These are phyloP conservation scores for Xylariaceae sp. DNA, from an alignment of 2,329 filamentous ascomycete species.

Conservation along the genomic window DNA sequence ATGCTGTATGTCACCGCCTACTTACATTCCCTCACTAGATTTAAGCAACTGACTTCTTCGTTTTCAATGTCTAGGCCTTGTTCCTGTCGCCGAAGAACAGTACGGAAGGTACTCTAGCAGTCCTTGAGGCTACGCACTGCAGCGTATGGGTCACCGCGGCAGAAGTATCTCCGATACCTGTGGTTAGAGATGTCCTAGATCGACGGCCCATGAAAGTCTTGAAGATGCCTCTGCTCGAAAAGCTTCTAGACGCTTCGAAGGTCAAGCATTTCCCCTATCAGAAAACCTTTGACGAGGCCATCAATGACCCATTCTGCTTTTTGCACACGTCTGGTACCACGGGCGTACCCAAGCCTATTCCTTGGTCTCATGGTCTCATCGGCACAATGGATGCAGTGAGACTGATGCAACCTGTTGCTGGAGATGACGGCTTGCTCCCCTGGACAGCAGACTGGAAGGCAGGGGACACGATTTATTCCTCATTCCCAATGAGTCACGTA, in stretches of 20 bases:
- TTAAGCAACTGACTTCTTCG: background rate
- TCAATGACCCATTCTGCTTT: constrained; percentile 35
- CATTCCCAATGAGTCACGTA: constrained; percentile 38
- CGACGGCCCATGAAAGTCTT: constrained; percentile 28
- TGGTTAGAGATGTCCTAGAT: constrained; percentile 19
- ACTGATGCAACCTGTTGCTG: constrained; percentile 32
- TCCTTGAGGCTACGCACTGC: constrained; percentile 4
- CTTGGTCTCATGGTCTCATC: constrained; percentile 33
- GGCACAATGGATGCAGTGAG: constrained; percentile 37
- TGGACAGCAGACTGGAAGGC: constrained; percentile 31
- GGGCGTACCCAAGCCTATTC: constrained; percentile 41
- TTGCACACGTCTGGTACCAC: constrained; percentile 44
- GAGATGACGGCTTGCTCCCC: constrained; percentile 26
- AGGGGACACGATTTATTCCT: constrained; percentile 33
- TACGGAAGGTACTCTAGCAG: constrained; percentile 3
- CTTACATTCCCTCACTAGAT: background rate
- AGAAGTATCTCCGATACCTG: constrained; percentile 3
- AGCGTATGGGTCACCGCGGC: constrained; percentile 4
- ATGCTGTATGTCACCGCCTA: constrained; percentile 25
- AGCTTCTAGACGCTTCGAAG: constrained; percentile 24
- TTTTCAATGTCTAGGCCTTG: background rate
- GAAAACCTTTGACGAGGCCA: constrained; percentile 33
- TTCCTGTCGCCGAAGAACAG: constrained; percentile 5
- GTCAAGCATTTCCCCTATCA: constrained; percentile 28
- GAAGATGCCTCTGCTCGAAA: constrained; percentile 25